Evolutionary conservation across 257 asterid species (phyloP), one percentile per base, ranked within the genome.

Genomic region (Agastache rugosa): DNA sequence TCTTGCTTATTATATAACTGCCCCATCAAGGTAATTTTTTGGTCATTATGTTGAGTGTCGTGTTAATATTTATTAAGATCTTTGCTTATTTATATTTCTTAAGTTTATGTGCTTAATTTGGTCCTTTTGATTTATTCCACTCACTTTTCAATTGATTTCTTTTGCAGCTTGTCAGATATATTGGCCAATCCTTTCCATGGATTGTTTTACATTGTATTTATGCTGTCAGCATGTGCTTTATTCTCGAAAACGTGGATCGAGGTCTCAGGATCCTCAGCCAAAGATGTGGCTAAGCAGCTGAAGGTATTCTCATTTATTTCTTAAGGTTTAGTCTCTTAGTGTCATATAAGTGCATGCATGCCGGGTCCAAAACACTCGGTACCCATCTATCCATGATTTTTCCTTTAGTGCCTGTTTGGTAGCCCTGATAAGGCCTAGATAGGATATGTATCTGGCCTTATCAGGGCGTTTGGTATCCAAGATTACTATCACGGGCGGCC

Each of bases 231-330:
- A 6, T 92, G 97, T 81, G 96, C 97, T 11, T 71, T 92, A 54
- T 90, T 92, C 84, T 90, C 97, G 44, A 92, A 92, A 71, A 90
- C 96, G 5, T 92, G 97, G 96, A 92, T 92, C 64, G 97, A 90
- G 84, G 97, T 92, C 61, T 92, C 97, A 8, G 96, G 97, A 63
- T 92, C 97, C 22, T 92, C 97, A 11, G 96, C 97, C 31, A 87
- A 82, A 74, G 97, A 92, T 42, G 97, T 92, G 51, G 97, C 96
- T 61, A 92, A 90, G 83, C 97, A 92, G 83, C 89, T 92, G 23
- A 92, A 88, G 96, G 97, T 92, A 80, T 74, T 69, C 58, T 76
- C 51, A 37, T 39, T 6, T 16, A 27, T 35, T 51, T 55, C 35
- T 66, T 12, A 42, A 45, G 14, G 67, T 41, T 61, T 22, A 50